Evolutionary conservation across 2,329 filamentous ascomycete genomes (phyloP), one percentile per base, ranked within the genome.

Genomic region (Remersonia thermophila): DNA sequence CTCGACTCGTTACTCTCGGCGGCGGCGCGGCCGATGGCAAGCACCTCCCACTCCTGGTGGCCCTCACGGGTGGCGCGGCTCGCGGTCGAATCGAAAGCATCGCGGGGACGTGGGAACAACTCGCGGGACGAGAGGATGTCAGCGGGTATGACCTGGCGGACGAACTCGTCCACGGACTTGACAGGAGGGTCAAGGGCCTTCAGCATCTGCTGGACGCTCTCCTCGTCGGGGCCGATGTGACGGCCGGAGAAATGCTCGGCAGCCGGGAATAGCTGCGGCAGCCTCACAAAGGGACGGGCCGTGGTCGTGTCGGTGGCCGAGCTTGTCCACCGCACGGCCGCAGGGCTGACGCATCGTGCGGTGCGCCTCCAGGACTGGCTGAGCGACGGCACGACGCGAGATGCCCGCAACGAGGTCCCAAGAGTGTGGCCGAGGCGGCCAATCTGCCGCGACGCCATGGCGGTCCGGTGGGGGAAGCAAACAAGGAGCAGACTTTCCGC

Each of bases 191-290:
- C 78, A 28, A 96, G 67, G 1, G 71, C 70, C 49, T 78, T 73
- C 41, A 95, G 75, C 89, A 96, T 95, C 52, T 77, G 66, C 47
- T 77, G 65, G 1, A 77, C 72, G 37, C 83, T 77, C 30, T 68
- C 63, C 25, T 78, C 68, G 35, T 80, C 77, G 3, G 86, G 86
- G 1, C 87, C 87, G 61, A 95, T 93, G 61, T 95, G 89, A 33
- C 89, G 77, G 40, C 80, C 71, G 37, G 81, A 69, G 52, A 94
- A 93, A 28, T 74, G 73, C 53, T 80, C 74, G 39, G 74, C 62
- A 13, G 51, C 47, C 26, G 49, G 41, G 32, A 41, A 48, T 14
- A 44, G 36, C 17, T 40, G 30, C n/a, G 46, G 42, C 4, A 46
- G 20, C 30, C 38, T 38, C 14, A 40, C 14, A 16, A 43, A 44